phyloP scores from a whole-genome alignment of 1,284 basidiomycete genomes.

The Salmacisia buchloeana region DNA sequence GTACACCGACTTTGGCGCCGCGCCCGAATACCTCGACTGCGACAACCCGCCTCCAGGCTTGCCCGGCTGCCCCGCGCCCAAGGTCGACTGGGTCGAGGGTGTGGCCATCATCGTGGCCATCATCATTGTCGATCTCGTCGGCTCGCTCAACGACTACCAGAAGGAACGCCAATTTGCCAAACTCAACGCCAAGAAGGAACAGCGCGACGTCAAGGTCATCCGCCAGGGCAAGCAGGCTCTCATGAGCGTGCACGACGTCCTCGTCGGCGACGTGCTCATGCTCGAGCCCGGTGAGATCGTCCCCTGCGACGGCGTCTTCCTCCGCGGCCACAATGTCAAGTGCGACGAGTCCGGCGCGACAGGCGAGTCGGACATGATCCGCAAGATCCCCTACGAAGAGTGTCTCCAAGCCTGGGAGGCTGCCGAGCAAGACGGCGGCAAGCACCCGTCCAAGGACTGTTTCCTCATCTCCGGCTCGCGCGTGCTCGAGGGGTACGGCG shows the following conservation, averaged over 20 bases:
- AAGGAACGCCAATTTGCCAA: conserved; percentile 92
- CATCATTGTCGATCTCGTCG: conserved; percentile 58
- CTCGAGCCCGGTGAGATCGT: conserved; percentile 92
- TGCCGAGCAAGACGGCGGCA: conserved; percentile 43
- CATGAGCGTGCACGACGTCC: conserved; percentile 70
- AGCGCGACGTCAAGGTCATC: conserved; percentile 84
- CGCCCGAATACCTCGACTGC: conserved; percentile 57
- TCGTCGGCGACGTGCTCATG: conserved; percentile 87
- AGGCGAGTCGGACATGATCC: conserved; percentile 91
- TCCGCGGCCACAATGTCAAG: conserved; percentile 84
- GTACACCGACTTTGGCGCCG: conserved; percentile 81
- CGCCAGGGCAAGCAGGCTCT: conserved; percentile 79
- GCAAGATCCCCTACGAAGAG: conserved; percentile 75
- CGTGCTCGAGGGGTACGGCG: conserved; percentile 88
- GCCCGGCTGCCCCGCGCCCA: conserved; percentile 23
- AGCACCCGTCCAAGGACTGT: conserved; percentile 67
- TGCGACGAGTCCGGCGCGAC: conserved; percentile 96
- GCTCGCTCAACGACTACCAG: conserved; percentile 88
- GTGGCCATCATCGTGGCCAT: conserved; percentile 92
- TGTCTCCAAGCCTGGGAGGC: conserved; percentile 58
- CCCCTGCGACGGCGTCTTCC: conserved; percentile 90
- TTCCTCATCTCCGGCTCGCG: conserved; percentile 91
- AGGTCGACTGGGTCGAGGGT: conserved; percentile 91
- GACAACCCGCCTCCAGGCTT: conserved; percentile 47
- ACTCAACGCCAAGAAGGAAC: conserved; percentile 92